phyloP scores from a whole-genome alignment of 2,329 filamentous ascomycete species.

The Penicillium aurantiogriseum region DNA sequence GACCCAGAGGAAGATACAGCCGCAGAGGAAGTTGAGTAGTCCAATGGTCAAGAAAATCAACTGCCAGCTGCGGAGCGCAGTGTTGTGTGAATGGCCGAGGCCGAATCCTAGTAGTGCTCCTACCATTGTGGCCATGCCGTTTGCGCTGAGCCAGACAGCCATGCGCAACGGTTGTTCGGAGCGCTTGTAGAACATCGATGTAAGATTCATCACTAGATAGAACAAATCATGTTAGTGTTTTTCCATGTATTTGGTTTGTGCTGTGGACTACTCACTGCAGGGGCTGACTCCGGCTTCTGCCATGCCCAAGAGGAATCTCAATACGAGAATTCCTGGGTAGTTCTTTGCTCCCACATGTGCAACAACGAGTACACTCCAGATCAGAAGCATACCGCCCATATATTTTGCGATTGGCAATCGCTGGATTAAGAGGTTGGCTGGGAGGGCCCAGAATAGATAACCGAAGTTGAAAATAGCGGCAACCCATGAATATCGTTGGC shows the following conservation, averaged over 20 bases:
- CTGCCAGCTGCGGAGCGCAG: constrained; percentile 34
- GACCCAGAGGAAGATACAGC: constrained; percentile 31
- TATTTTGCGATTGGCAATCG: constrained; percentile 45
- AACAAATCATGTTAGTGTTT: constrained; percentile 8
- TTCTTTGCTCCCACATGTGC: constrained; percentile 40
- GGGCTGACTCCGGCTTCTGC: constrained; percentile 39
- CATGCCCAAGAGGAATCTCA: constrained; percentile 50
- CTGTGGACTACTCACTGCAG: constrained; percentile 22
- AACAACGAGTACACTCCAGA: constrained; percentile 45
- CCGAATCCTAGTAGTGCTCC: constrained; percentile 39
- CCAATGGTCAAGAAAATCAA: constrained; percentile 46
- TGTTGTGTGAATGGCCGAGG: constrained; percentile 34
- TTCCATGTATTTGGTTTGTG: background rate
- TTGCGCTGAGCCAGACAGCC: constrained; percentile 38
- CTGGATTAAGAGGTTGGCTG: constrained; percentile 44
- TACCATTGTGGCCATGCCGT: constrained; percentile 39
- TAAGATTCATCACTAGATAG: constrained; percentile 33
- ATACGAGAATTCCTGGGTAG: constrained; percentile 45
- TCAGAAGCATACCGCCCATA: constrained; percentile 41
- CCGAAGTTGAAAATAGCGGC: constrained; percentile 48
- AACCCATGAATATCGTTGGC: constrained; percentile 48
- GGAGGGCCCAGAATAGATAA: constrained; percentile 43
- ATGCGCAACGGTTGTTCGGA: constrained; percentile 40
- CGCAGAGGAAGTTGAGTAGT: constrained; percentile 47
- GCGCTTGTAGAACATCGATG: constrained; percentile 41